Base-by-base conservation (phyloP, 2,329 filamentous ascomycete genomes). In the Canariomyces notabilis region DNA sequence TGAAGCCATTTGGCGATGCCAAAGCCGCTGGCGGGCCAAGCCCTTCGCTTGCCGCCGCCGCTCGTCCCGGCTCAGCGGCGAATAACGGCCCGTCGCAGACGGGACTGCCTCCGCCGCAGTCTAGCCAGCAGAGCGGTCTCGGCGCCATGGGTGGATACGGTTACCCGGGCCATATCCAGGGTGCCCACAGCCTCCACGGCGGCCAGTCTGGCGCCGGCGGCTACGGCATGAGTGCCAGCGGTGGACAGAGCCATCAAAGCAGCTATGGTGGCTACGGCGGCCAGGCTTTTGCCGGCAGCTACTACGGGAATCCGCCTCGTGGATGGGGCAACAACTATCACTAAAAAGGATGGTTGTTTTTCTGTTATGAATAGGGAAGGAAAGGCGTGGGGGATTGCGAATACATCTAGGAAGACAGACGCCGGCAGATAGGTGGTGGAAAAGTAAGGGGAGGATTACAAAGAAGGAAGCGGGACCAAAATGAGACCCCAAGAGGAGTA, bases 281-380 rank as follows among this genome's bases (percentile, higher is more conserved):
- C 49, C 66, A 68, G 48, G 61, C 64, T 38, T 76, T 74, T 42
- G 68, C 66, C 52, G 68, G 67, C 50, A 69, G 64, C 53, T 75
- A 74, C 65, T 76, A 76, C 60, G 69, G 59, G 46, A 65, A 73
- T 54, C 67, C 69, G 57, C 70, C 72, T 51, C 71, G 75, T 53
- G 76, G 77, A 59, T 80, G 77, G 77, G 77, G 77, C 56, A 72
- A 71, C 57, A 80, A 80, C 71, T 80, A 80, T 70, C 60, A 64
- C 48, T 62, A 60, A 43, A n/a, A 43, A 37, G 33, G 37, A 42
- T 42, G 19, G 41, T 35, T 15, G 16, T 18, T n/a, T 14, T 19
- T 19, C 35, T 19, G 14, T 14, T 33, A 11, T 36, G 33, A 20
- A 36, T 20, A 9, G 16, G 20, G 15, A 12, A 14, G 16, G 12